Evolutionary conservation across 2,329 filamentous ascomycete species (phyloP), one percentile per base, ranked within the genome.

Genomic region (Xylariaceae sp.): DNA sequence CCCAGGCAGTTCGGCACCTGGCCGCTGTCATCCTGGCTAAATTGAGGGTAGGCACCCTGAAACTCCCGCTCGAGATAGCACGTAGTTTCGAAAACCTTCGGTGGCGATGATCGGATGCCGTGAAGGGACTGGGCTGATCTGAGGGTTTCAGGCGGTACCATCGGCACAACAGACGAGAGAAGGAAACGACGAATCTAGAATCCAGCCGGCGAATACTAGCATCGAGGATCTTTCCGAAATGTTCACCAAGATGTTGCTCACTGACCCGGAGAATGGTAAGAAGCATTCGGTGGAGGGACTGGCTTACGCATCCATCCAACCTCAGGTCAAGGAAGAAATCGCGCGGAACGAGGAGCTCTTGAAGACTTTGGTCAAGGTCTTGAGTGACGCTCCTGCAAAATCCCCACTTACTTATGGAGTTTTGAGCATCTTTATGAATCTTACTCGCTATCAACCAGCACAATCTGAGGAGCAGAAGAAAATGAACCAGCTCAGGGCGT

Each of bases 381-480:
- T 93, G 50, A 73, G 77, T 20, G 77, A 82, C 14, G 80, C 86
- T 7, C 78, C 80, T 20, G 79, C 84, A 10, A 85, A 87, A 61
- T 89, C 89, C 1, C 87, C 89, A 12, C 78, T 89, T 20, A 88
- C 92, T 0, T 97, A 96, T 69, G 93, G 93, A 46, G 89, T 87
- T 18, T 79, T 99, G 41, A 96, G 89, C 69, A 89, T 97, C 52
- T 83, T 98, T 62, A 80, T 86, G 52, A 97, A 98, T 69, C 77
- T 99, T 49, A 96, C 91, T 14, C 81, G 84, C 26, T 98, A 96
- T 70, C 82, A 85, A 41, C 92, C 92, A 6, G 79, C 79, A 7
- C 79, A 93, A 41, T 88, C 91, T 0, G 93, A 97, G 61, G 95
- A 99, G 73, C 89, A 97, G 67, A 95, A 93, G 76, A 91, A 90